Conservation (phyloP, 1,139 yeast genomes). For the Sugiyamaella novakii region DNA sequence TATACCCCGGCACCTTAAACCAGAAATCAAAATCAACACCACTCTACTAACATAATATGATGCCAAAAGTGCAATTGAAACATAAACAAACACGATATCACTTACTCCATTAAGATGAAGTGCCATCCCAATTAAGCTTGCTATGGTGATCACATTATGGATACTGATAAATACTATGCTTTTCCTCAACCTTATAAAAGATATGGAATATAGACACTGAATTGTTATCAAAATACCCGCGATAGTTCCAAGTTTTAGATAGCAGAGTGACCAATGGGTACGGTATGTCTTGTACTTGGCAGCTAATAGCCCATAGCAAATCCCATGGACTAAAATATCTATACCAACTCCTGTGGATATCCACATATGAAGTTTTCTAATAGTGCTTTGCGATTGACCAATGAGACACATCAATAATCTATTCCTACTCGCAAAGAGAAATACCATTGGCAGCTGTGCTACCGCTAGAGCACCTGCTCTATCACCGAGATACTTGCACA, state of each 20-base stretch:
- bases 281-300: conserved; percentile 4
- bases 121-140: conserved; percentile 8
- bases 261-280: conserved; percentile 7
- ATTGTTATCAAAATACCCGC: conserved; percentile 6
- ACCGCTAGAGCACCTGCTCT: conserved; percentile 57
- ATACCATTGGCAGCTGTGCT: conserved; percentile 53
- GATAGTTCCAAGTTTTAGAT: conserved; percentile 15
- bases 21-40: conserved; percentile 43
- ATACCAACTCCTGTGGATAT: conserved; percentile 12
- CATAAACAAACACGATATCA: conserved; percentile 44
- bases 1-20: conserved; percentile 37
- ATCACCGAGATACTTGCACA: conserved; percentile 49
- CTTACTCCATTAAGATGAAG: conserved; percentile 34
- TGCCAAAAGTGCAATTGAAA: conserved; percentile 47
- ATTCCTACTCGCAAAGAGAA: conserved; percentile 63
- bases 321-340: conserved; percentile 18
- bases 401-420: conserved; percentile 59
- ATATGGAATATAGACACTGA: conserved; percentile 1
- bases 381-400: conserved; percentile 46
- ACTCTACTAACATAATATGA: conserved; percentile 46
- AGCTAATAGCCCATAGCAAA: conserved; percentile 15
- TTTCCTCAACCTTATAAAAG: conserved; percentile 1
- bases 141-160: conserved; percentile 5
- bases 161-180: conserved; percentile 2
- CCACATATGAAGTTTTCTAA: conserved; percentile 15